Evolutionary conservation across 2,329 filamentous ascomycete species (phyloP), one percentile per base, ranked within the genome.

Genomic region (Dactylonectria estremocensis): DNA sequence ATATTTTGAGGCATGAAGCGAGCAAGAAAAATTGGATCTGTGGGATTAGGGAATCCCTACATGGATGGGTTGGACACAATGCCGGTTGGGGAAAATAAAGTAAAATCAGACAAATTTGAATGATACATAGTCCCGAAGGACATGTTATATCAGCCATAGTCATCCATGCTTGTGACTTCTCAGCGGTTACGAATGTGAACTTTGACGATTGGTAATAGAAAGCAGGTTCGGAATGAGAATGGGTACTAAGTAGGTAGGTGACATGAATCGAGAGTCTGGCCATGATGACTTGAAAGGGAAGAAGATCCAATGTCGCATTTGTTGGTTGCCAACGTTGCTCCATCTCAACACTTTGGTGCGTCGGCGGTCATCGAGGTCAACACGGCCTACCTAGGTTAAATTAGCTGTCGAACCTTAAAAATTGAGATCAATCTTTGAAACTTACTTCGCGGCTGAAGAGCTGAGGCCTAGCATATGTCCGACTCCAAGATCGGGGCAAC

Each of bases 1-100:
- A 53, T 24, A 24, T 61, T 66, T 61, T 66, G 52, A 45, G 31
- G 31, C 28, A 52, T 33, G 6, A 5, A 18, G 16, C 31, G 2
- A 13, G 24, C 31, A 45, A 20, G 33, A 28, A n/a, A 61, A 66
- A 46, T 46, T 14, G 53, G 53, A 45, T 28, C 43, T 18, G n/a
- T 16, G 45, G 46, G 37, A 22, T 46, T 33, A 54, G 20, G 24
- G 50, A 45, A 33, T 33, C 22, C 5, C 16, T 33, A 52, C 28
- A 52, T 14, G 49, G 28, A 24, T 52, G 49, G n/a, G 22, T 50
- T n/a, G n/a, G n/a, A n/a, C n/a, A 31, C 48, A 50, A 50, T 22
- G 48, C 48, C 10, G 14, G 24, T 22, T 11, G 18, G n/a, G 16
- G 28, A 28, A 33, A 52, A 52, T 33, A 33, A 4, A 52, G 28